phyloP scores from a whole-genome alignment of 495 filamentous ascomycete genomes.

The Aspergillus cristatus region DNA sequence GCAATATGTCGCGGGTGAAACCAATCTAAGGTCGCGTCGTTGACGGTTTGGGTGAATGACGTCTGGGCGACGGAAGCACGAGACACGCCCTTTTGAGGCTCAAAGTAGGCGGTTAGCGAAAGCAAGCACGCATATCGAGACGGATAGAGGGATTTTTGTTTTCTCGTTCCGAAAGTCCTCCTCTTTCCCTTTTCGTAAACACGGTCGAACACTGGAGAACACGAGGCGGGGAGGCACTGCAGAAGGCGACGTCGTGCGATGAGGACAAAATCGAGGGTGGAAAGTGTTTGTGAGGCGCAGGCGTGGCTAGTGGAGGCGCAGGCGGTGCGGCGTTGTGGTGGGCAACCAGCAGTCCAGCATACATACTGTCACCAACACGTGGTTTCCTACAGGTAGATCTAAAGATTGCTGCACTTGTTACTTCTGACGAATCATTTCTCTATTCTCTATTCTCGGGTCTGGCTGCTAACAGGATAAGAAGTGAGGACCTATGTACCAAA shows the following conservation, averaged over 20 bases:
- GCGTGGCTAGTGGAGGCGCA: conserved; percentile 3
- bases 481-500: too few species aligned
- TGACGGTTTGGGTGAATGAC: conserved; percentile 11
- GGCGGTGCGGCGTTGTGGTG: conserved; percentile 5
- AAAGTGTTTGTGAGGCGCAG: neutral
- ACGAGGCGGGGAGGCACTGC: neutral
- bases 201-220: neutral
- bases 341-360: conserved; percentile 1
- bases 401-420: too few species aligned
- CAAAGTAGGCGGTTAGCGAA: conserved; percentile 12
- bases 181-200: neutral
- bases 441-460: too few species aligned
- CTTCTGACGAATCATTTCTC: too few species aligned
- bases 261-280: neutral
- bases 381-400: too few species aligned
- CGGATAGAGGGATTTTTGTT: neutral
- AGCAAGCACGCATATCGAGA: conserved; percentile 19
- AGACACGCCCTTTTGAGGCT: conserved; percentile 10
- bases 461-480: too few species aligned
- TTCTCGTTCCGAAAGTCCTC: too few species aligned
- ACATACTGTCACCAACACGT: too few species aligned
- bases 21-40: conserved; percentile 6
- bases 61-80: conserved; percentile 12
- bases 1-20: neutral
- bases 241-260: neutral